phyloP scores from a whole-genome alignment of 1,284 basidiomycete species.

The Puccinia horiana region DNA sequence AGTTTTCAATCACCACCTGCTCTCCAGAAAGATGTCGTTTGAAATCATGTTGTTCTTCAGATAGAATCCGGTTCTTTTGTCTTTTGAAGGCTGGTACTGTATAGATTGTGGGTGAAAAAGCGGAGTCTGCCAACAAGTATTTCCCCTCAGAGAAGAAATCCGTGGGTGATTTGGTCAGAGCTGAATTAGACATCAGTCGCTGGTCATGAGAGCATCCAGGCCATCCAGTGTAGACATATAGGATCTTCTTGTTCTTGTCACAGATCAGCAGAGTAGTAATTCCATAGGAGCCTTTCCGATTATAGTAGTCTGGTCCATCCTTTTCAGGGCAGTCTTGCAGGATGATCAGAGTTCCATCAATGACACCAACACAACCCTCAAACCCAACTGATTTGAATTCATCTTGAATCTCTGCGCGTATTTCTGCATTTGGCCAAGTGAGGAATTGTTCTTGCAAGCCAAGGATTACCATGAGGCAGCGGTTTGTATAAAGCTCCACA shows the following conservation, averaged over 20 bases:
- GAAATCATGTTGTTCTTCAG: not conserved
- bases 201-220: conserved; percentile 1
- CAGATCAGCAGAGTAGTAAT: not conserved
- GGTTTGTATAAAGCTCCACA: not conserved
- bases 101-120: not conserved
- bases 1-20: not conserved
- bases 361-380: not conserved
- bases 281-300: not conserved
- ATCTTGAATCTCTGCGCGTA: not conserved
- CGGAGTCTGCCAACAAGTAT: not conserved
- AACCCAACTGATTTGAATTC: not conserved
- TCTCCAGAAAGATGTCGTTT: not conserved
- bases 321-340: not conserved
- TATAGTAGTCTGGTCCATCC: not conserved
- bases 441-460: not conserved
- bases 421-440: not conserved
- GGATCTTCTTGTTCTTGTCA: not conserved
- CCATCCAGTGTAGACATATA: not conserved
- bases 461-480: not conserved
- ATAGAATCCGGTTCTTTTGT: not conserved
- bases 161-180: not conserved
- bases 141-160: not conserved
- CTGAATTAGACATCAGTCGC: not conserved
- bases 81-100: not conserved
- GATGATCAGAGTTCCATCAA: not conserved